Conservation (phyloP, 2,329 filamentous ascomycete genomes). For the Penicillium italicum region DNA sequence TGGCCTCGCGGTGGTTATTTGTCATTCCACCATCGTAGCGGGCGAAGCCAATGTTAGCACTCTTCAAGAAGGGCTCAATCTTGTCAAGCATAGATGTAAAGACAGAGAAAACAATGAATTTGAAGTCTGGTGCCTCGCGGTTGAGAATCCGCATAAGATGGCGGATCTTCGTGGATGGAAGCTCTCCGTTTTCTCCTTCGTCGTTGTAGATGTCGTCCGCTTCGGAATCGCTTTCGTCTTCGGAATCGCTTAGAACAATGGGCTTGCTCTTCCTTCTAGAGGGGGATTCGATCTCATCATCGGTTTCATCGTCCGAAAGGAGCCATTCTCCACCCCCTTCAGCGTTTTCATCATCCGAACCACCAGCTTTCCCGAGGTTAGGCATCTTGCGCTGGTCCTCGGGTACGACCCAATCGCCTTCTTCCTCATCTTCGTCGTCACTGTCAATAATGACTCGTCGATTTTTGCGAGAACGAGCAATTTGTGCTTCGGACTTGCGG, state of each 20-base stretch:
- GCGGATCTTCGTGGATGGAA: constrained; percentile 80
- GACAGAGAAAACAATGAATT: constrained; percentile 97
- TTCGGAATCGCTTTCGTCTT: constrained; percentile 43
- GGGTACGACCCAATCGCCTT: constrained; percentile 76
- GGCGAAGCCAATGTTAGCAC: constrained; percentile 71
- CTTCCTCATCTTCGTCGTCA: constrained; percentile 59
- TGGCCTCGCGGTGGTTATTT: constrained; percentile 87
- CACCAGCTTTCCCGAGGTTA: constrained; percentile 73
- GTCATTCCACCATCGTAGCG: constrained; percentile 95
- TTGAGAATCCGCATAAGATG: constrained; percentile 77
- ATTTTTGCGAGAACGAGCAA: constrained; percentile 35
- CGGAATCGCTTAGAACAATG: constrained; percentile 22
- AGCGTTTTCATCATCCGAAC: constrained; percentile 79
- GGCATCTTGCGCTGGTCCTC: constrained; percentile 60
- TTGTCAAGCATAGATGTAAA: constrained; percentile 98
- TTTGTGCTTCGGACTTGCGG: constrained; percentile 17
- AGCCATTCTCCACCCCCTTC: constrained; percentile 82
- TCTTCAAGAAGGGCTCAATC: constrained; percentile 82
- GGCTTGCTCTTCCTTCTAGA: constrained; percentile 20
- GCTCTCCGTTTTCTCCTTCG: constrained; percentile 43
- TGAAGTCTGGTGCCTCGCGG: constrained; percentile 75
- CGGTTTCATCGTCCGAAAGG: constrained; percentile 61
- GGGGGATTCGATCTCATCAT: constrained; percentile 30
- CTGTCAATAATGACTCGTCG: constrained; percentile 50
- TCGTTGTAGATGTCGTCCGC: constrained; percentile 32